phyloP scores from a whole-genome alignment of 192 early-diverging fungal genomes.

The Kickxella alabastrina region DNA sequence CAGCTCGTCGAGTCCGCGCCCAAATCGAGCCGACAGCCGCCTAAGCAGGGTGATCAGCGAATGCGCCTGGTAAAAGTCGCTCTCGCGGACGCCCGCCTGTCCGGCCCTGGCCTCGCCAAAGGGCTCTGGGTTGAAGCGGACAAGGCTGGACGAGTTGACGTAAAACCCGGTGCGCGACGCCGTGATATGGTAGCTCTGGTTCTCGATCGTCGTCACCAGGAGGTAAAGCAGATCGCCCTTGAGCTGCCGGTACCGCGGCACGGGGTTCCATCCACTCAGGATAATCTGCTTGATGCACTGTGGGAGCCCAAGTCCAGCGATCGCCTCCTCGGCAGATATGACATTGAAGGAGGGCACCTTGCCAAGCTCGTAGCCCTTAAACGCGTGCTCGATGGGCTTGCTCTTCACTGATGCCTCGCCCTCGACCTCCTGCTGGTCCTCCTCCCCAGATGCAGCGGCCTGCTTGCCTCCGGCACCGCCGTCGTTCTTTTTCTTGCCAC shows the following conservation, averaged over 20 bases:
- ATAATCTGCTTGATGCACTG: slow-evolving; percentile 69
- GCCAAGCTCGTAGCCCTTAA: slow-evolving; percentile 13
- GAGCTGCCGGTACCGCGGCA: slow-evolving; percentile 67
- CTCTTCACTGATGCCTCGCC: slow-evolving; percentile 9
- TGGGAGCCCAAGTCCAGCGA: slow-evolving; percentile 52
- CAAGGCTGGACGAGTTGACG: slow-evolving; percentile 74
- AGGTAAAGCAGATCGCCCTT: slow-evolving; percentile 89
- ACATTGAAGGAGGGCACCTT: slow-evolving; percentile 32
- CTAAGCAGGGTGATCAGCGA: slow-evolving; percentile 67
- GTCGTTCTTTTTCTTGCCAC: slow-evolving; percentile 28
- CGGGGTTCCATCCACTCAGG: slow-evolving; percentile 92
- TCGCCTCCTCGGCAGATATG: slow-evolving; percentile 55
- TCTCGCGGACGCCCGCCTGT: slow-evolving; percentile 38
- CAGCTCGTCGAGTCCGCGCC: slow-evolving; percentile 60
- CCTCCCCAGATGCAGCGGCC: neutral
- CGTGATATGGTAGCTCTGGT: slow-evolving; percentile 80
- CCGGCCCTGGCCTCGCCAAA: slow-evolving; percentile 18
- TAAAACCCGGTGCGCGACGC: slow-evolving; percentile 80
- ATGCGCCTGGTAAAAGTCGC: slow-evolving; percentile 48
- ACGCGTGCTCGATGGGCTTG: slow-evolving; percentile 7
- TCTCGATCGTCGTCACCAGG: slow-evolving; percentile 80
- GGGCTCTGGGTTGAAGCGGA: slow-evolving; percentile 60
- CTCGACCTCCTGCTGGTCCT: slow-evolving; percentile 7
- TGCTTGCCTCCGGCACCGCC: slow-evolving; percentile 2
- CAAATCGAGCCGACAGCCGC: slow-evolving; percentile 68